Base-by-base conservation (phyloP, 2,329 filamentous ascomycete genomes). In the Tolypocladium album region DNA sequence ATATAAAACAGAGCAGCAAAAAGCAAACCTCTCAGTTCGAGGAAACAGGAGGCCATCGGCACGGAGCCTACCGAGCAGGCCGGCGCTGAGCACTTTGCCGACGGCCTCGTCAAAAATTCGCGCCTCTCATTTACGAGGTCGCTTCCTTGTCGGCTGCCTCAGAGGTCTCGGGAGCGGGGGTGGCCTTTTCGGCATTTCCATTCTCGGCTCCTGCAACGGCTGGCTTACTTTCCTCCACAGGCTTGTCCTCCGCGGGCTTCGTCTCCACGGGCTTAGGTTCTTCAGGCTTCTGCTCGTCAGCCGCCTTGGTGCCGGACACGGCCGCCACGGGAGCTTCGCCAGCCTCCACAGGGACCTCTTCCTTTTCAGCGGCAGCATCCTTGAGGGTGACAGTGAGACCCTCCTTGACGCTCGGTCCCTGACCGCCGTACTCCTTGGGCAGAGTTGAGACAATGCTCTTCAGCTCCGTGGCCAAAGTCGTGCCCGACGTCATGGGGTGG, bases 391-490 rank as follows among this genome's bases (percentile, higher is more conserved):
- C 68, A 2, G 70, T 67, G 42, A 70, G 60, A 13, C 71, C 74
- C 36, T 75, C 71, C 66, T 73, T 76, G 59, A 77, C 74, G 47
- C 69, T 73, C 17, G 70, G 67, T 56, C 84, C 88, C 66, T 86
- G 86, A 34, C 92, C 93, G 60, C 92, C 93, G 70, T 97, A 97
- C 62, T 82, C 84, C 64, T 82, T 80, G 2, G 92, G 91, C 56
- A 97, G 76, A 55, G 82, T 80, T 56, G 82, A 77, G 15, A 83
- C 86, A 60, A 94, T 77, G 3, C 68, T 69, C 56, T 78, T 73
- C n/a, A 85, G 77, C 72, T 85, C 82, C 15, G 77, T 78, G 22
- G 84, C 85, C 57, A 97, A 78, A 60, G 83, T 84, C 52, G 77
- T 82, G 27, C 92, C 92, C 67, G 88, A 89, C 63, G 82, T 80